These are phyloP conservation scores for Spathaspora arborariae DNA, from an alignment of 805 yeast species.

Conservation along the genomic window DNA sequence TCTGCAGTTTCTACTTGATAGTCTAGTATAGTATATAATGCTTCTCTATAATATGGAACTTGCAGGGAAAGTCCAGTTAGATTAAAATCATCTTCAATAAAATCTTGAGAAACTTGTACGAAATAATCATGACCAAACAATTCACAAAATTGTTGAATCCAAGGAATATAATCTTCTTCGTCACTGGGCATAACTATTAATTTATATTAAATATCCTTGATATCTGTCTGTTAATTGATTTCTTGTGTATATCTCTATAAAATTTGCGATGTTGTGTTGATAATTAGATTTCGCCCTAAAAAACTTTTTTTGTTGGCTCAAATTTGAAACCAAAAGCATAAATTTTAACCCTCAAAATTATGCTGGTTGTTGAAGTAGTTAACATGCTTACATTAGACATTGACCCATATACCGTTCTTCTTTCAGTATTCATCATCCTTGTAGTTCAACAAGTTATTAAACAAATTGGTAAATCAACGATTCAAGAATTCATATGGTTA, in stretches of 20 bases:
- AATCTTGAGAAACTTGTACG: slow-evolving; percentile 87
- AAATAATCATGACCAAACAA: slow-evolving; percentile 84
- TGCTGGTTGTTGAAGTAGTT: too few relatives aligned
- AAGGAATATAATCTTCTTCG: slow-evolving; percentile 62
- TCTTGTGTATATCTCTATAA: too few relatives aligned
- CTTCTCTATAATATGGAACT: slow-evolving; percentile 89
- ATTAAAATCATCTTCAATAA: slow-evolving; percentile 95
- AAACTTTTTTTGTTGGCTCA: neutral
- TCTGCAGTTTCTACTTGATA: slow-evolving; percentile 56
- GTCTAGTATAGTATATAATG: slow-evolving; percentile 86
- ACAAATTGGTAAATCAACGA: slow-evolving; percentile 29
- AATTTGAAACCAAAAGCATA: neutral
- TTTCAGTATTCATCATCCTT: slow-evolving; percentile 33
- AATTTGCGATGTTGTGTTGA: too few relatives aligned
- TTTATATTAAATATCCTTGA: too few relatives aligned
- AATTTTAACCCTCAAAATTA: neutral
- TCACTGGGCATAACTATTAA: slow-evolving; percentile 32
- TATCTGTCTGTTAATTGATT: too few relatives aligned
- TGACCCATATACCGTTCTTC: slow-evolving; percentile 29
- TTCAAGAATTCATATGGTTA: slow-evolving; percentile 38
- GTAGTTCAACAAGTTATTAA: slow-evolving; percentile 31
- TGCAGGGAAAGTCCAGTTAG: slow-evolving; percentile 81
- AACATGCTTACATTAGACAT: slow-evolving; percentile 21
- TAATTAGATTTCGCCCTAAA: too few relatives aligned
- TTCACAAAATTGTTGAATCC: slow-evolving; percentile 80